These are phyloP conservation scores for Thelephora aurantiotincta DNA, from an alignment of 768 basidiomycete species.

Conservation along the genomic window DNA sequence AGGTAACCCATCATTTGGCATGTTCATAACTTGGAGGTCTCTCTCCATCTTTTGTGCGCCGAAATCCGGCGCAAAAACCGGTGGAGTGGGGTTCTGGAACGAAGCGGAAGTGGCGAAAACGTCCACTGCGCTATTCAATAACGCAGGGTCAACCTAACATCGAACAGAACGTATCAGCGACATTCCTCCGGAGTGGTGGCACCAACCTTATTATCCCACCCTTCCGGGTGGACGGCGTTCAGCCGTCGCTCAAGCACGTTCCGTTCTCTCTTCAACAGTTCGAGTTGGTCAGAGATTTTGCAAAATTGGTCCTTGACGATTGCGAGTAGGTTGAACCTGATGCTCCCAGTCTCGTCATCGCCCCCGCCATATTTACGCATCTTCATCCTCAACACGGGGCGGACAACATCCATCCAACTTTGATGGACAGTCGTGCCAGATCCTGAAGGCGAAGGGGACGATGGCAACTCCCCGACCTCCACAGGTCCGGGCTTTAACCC, in stretches of 20 bases:
- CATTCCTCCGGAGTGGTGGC: neutral
- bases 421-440: conserved; percentile 7
- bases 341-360: conserved; percentile 24
- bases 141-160: conserved; percentile 25
- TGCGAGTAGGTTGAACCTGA: conserved; percentile 48
- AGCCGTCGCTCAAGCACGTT: conserved; percentile 30
- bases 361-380: conserved; percentile 41
- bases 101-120: conserved; percentile 18
- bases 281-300: conserved; percentile 34
- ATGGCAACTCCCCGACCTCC: conserved; percentile 41
- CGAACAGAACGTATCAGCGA: neutral
- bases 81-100: conserved; percentile 9
- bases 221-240: conserved; percentile 17
- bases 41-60: conserved; percentile 27
- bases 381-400: conserved; percentile 44
- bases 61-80: conserved; percentile 29
- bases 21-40: conserved; percentile 29
- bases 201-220: conserved; percentile 22
- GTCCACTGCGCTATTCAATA: conserved; percentile 17
- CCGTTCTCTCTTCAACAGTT: conserved; percentile 36
- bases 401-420: conserved; percentile 46
- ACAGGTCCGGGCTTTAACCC: conserved; percentile 48
- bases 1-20: conserved; percentile 23
- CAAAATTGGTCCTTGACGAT: conserved; percentile 38
- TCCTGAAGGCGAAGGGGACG: conserved; percentile 5